These are phyloP conservation scores for Rhynchosporium agropyri DNA, from an alignment of 2,329 filamentous ascomycete species.

Conservation along the genomic window DNA sequence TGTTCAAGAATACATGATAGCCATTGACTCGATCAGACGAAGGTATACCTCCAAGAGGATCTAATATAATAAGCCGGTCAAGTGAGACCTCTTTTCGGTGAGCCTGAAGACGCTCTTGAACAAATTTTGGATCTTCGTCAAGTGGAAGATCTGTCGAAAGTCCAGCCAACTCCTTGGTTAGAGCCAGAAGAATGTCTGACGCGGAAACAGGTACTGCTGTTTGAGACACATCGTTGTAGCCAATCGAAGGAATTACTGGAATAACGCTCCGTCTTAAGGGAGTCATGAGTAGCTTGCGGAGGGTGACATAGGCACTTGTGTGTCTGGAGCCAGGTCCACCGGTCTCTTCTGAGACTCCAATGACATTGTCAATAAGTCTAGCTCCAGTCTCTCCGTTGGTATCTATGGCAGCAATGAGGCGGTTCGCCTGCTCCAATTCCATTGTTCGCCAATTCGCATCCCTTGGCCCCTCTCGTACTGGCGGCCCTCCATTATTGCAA, in stretches of 20 bases:
- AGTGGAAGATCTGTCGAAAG: constrained; percentile 48
- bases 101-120: constrained; percentile 45
- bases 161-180: constrained; percentile 76
- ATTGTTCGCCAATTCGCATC: constrained; percentile 46
- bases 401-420: constrained; percentile 76
- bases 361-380: constrained; percentile 61
- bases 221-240: constrained; percentile 56
- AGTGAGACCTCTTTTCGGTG: constrained; percentile 61
- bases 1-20: constrained; percentile 85
- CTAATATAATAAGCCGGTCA: constrained; percentile 86
- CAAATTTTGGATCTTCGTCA: constrained; percentile 48
- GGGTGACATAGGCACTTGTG: constrained; percentile 44
- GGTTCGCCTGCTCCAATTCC: constrained; percentile 66
- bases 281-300: constrained; percentile 60
- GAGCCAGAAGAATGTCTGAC: constrained; percentile 71
- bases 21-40: constrained; percentile 60
- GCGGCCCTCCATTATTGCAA: constrained; percentile 50
- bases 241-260: constrained; percentile 68
- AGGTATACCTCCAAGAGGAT: constrained; percentile 84
- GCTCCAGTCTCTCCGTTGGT: constrained; percentile 68
- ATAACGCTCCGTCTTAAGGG: constrained; percentile 70
- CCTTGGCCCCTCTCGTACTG: background rate
- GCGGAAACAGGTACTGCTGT: constrained; percentile 52
- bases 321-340: constrained; percentile 17
- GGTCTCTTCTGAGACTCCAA: constrained; percentile 41